Conservation (phyloP, 306 rosid species). For the Coriaria nepalensis region DNA sequence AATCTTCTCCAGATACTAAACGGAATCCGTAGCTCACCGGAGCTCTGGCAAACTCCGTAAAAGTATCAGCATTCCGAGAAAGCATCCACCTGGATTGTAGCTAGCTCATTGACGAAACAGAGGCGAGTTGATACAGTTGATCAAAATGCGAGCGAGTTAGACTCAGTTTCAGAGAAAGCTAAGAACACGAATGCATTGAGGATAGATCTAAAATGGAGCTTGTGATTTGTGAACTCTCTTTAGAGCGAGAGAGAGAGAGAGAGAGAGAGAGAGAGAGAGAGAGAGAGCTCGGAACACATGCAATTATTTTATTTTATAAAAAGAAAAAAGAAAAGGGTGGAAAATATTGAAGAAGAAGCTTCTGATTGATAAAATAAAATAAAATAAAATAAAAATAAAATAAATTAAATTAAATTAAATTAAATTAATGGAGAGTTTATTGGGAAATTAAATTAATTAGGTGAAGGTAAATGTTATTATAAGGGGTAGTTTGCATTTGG, state of each 20-base stretch:
- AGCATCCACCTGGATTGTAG: not conserved
- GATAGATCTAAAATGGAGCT: conserved; percentile 1
- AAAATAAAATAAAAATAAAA: not conserved
- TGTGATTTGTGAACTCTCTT: not conserved
- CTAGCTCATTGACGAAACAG: conserved; percentile 7
- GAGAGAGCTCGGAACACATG: conserved; percentile 7
- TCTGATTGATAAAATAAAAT: not conserved
- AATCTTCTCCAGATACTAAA: conserved; percentile 9
- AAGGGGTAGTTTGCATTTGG: no score
- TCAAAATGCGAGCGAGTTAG: not conserved
- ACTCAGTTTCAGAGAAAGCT: not conserved
- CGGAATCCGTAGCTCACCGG: not conserved
- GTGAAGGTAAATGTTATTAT: no score
- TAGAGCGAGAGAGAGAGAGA: not conserved
- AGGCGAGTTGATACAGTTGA: not conserved
- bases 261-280: not conserved
- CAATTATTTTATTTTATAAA: not conserved
- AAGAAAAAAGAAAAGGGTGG: not conserved
- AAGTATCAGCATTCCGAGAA: conserved; percentile 7
- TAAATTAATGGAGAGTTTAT: no score
- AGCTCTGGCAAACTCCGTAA: conserved; percentile 10
- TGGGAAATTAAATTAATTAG: no score
- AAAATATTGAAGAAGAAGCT: conserved; percentile 2
- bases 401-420: no score
- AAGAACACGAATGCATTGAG: not conserved